These are phyloP conservation scores for Ceratocystis variospora DNA, from an alignment of 2,329 filamentous ascomycete genomes.

Conservation along the genomic window DNA sequence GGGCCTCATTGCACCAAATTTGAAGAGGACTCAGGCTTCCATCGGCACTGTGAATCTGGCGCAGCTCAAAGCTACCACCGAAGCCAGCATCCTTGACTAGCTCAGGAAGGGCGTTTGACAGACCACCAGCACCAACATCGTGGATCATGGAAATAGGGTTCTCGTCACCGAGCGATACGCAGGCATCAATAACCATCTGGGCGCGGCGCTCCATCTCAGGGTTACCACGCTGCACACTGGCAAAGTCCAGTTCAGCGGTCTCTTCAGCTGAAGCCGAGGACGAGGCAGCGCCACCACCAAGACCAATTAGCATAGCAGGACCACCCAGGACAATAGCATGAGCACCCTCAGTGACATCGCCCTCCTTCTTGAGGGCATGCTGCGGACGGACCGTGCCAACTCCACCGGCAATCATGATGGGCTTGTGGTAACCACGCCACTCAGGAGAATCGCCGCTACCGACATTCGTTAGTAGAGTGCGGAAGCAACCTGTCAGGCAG, in stretches of 20 bases:
- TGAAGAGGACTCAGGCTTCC: conserved; percentile 86
- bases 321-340: conserved; percentile 87
- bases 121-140: conserved; percentile 86
- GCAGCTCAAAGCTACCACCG: conserved; percentile 85
- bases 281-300: conserved; percentile 77
- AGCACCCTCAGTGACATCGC: conserved; percentile 70
- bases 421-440: conserved; percentile 88
- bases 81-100: conserved; percentile 83
- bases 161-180: conserved; percentile 64
- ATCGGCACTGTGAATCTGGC: conserved; percentile 83
- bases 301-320: conserved; percentile 92
- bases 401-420: conserved; percentile 95
- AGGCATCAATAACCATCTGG: conserved; percentile 96
- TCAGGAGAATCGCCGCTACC: conserved; percentile 44
- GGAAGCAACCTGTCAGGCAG: conserved; percentile 77
- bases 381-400: conserved; percentile 83
- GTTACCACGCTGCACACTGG: conserved; percentile 92
- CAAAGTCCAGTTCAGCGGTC: conserved; percentile 86
- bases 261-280: conserved; percentile 79
- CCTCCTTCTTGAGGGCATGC: conserved; percentile 73
- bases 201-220: conserved; percentile 90
- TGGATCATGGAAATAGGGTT: conserved; percentile 96
- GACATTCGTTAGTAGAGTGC: conserved; percentile 66
- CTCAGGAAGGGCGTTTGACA: conserved; percentile 58
- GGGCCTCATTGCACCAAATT: conserved; percentile 96